Evolutionary conservation across 2,329 filamentous ascomycete genomes (phyloP).

Genomic region (Fusarium mexicanum): DNA sequence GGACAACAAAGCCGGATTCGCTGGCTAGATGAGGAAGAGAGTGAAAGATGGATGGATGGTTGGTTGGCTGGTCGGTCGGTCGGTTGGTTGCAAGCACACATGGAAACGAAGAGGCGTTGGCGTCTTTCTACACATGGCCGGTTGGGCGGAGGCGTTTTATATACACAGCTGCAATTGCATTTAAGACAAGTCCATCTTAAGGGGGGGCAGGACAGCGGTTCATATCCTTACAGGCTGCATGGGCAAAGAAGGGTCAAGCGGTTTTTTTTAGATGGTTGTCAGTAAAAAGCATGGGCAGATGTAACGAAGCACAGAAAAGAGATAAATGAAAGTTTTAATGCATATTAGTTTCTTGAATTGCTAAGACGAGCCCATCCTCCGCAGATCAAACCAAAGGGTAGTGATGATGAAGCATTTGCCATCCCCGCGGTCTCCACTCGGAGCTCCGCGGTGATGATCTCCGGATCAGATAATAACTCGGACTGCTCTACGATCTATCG

Average conservation of each 20-base stretch:
- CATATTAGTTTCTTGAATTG: background rate
- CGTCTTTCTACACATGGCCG: constrained; percentile 43
- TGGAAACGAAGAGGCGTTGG: constrained; percentile 42
- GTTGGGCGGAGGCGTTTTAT: constrained; percentile 43
- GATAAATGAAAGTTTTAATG: constrained; percentile 43
- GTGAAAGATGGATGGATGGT: background rate
- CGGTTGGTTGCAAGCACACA: constrained; percentile 30
- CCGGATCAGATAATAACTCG: background rate
- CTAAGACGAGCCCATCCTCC: background rate
- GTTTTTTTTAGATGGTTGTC: constrained; percentile 43
- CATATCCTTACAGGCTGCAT: constrained; percentile 40
- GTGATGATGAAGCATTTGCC: background rate
- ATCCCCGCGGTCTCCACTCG: background rate
- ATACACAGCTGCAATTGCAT: constrained; percentile 43
- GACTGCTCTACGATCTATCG: background rate
- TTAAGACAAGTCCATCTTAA: constrained; percentile 38
- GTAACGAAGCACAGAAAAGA: constrained; percentile 45
- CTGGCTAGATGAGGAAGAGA: constrained; percentile 7
- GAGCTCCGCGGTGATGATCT: background rate
- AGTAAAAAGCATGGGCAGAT: constrained; percentile 44
- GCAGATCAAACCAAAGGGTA: background rate
- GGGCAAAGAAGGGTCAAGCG: constrained; percentile 39
- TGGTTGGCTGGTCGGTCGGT: constrained; percentile 6
- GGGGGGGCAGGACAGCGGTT: constrained; percentile 36
- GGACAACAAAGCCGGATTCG: constrained; percentile 23